Percentiles rank a stretch among this genome's conserved stretches.
These are phyloP conservation scores for Salvia miltiorrhiza DNA, from an alignment of 257 asterid genomes.

Conservation along the genomic window DNA sequence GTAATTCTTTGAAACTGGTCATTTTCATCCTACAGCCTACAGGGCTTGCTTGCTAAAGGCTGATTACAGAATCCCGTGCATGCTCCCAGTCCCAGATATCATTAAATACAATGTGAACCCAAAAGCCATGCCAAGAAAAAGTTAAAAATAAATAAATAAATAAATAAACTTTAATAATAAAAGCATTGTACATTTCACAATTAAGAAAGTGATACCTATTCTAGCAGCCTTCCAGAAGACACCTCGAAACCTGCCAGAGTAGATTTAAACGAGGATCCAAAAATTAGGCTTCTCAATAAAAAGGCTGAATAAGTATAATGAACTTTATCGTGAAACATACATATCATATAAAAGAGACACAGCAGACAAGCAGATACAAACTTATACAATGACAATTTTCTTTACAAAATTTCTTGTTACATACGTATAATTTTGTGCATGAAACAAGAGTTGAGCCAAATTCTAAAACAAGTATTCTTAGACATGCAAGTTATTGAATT, in stretches of 20 bases:
- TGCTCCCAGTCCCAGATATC: not conserved
- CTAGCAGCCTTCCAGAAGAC: slow-evolving; percentile 65
- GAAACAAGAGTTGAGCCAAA: not conserved
- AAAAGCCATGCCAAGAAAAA: not conserved
- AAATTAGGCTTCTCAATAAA: not conserved
- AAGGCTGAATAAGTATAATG: not conserved
- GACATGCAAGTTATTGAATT: not conserved
- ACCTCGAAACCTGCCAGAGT: slow-evolving; percentile 47
- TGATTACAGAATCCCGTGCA: not conserved
- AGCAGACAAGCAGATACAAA: not conserved
- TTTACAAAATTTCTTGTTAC: not conserved
- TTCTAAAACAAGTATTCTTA: not conserved
- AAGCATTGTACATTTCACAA: not conserved
- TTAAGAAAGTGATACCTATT: slow-evolving; percentile 33
- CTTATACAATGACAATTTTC: not conserved
- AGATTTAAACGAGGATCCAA: slow-evolving; percentile 10
- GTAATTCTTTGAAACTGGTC: not conserved
- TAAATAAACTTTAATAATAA: too few relatives aligned
- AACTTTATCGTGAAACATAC: not conserved
- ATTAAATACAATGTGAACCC: slow-evolving; percentile 10
- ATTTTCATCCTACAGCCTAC: not conserved
- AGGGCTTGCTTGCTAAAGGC: not conserved
- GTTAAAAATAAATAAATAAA: too few relatives aligned
- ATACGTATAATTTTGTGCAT: not conserved
- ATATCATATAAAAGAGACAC: not conserved